Base-by-base conservation (phyloP, 1,139 yeast species). In the Diutina scorzettiae region DNA sequence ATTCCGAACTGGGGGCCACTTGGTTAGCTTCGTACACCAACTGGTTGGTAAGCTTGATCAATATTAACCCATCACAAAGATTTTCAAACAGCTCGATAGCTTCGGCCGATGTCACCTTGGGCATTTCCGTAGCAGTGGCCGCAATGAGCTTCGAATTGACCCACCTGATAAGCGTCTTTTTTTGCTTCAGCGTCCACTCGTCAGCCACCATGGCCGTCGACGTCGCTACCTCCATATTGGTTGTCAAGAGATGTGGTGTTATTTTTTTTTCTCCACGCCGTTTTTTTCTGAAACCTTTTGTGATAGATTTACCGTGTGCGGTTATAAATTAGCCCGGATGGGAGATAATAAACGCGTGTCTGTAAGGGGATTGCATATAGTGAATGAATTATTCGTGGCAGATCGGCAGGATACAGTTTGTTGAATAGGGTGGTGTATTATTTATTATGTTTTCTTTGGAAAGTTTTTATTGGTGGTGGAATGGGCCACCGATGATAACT, bases 121-220 rank as follows among this genome's bases (percentile, higher is more conserved):
- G 37, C 37, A 33, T 33, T 9, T 33, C 23, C 8, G 17, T 9
- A 7, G 20, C 25, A 18, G 37, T 33, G 11, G 37, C 37, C 27
- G 8, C 7, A 17, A n/a, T 18, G 17, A 33, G 14, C 27, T 33
- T 33, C 17, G 27, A 11, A 18, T 33, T 33, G 24, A 33, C 37
- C 37, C 37, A 33, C 5, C 37, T 25, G 19, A 33, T 20, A 21
- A 33, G 37, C 11, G 27, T 33, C 37, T 33, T 33, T 21, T 33
- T 25, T n/a, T 33, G 37, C 17, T 33, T 20, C 14, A 21, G 12
- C 23, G 37, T 33, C 37, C 37, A 33, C 23, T 33, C 37, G 23
- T 33, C 37, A 17, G 37, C 17, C 9, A 33, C 27, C 37, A 33
- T 33, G n/a, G 37, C 27, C 21, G 37, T 33, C 5, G 37, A 33